Evolutionary conservation across 164 flowering plant species (phyloP).

Genomic region (grape (Vitis vinifera)): ASM3070453v1 NC_081820.1:24443001-24443500

Average conservation of each 20-base stretch:
- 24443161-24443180: constrained; percentile 97
- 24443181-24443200: constrained; percentile 96
- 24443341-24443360: constrained; percentile 26
- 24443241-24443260: constrained; percentile 34
- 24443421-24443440: constrained; percentile 4
- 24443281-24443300: not conserved
- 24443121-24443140: constrained; percentile 88
- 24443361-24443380: constrained; percentile 24
- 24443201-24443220: constrained; percentile 96
- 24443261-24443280: not conserved
- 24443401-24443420: constrained; percentile 12
- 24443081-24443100: constrained; percentile 95
- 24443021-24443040: not conserved
- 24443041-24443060: constrained; percentile 68
- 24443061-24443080: constrained; percentile 96
- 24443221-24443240: constrained; percentile 80
- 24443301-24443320: not conserved
- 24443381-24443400: constrained; percentile 18
- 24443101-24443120: constrained; percentile 95
- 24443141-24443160: constrained; percentile 92
- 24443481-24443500: not conserved
- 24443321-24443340: not conserved
- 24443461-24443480: too few relatives aligned
- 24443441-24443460: constrained; percentile 7
- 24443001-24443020: too few relatives aligned